Evolutionary conservation across 2,329 filamentous ascomycete genomes (phyloP), one percentile per base, ranked within the genome.

Genomic region (Phialocephala subalpina): DNA sequence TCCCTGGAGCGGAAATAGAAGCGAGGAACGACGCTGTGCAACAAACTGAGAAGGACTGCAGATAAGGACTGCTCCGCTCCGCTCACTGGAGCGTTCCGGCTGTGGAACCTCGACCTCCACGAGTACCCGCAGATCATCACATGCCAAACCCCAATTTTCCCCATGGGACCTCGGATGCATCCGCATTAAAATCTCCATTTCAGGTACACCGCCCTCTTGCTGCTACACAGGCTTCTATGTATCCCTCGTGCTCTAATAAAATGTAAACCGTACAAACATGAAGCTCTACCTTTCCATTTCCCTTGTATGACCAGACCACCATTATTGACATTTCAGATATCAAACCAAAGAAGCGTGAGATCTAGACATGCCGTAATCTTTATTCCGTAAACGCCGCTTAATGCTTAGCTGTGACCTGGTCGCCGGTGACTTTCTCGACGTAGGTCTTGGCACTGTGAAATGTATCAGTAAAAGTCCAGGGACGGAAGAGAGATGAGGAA

Each of bases 371-470:
- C 36, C 22, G 40, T 56, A 35, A 64, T 62, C 58, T 16, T 1
- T 20, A 33, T 53, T 18, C 56, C 57, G 38, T 65, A 60, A 76
- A 74, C 80, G 77, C 77, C 78, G 73, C 75, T 80, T 87, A 90
- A 85, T 90, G 88, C 85, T 90, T 90, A 75, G 87, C 87, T 70
- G 87, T 87, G 75, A 89, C 86, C 75, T 78, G 74, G 29, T 90
- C 88, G 68, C 88, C 88, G 58, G 88, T 90, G 77, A 90, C 67
- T 78, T 87, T 87, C 79, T 90, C 88, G 69, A 90, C 86, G 72
- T 90, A 90, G 63, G 82, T 82, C 82, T 90, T 90, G 68, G 88
- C 88, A 83, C 87, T 90, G 73, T 77, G 70, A 66, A 29, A 72
- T 16, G 55, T 56, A 59, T 73, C 49, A 75, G 69, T 53, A 64